Evolutionary conservation across 495 filamentous ascomycete species (phyloP).

Genomic region (Umbilicaria muhlenbergii): DNA sequence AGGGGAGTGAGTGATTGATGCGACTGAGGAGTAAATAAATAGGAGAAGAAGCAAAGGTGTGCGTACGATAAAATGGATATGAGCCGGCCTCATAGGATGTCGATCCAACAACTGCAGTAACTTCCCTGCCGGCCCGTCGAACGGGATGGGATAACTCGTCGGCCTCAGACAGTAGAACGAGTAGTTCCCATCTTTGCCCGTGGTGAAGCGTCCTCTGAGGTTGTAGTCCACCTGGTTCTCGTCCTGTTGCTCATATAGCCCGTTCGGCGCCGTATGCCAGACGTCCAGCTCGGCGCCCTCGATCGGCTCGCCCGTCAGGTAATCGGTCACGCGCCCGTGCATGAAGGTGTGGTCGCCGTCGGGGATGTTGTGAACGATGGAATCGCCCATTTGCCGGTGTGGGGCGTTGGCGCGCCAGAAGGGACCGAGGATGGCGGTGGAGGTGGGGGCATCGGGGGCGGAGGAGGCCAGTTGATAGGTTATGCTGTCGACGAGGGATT

Average conservation of each 20-base stretch:
- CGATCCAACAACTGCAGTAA: conserved; percentile 42
- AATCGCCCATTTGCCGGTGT: conserved; percentile 42
- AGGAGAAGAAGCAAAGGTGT: neutral
- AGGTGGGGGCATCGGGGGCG: conserved; percentile 37
- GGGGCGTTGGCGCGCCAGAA: conserved; percentile 64
- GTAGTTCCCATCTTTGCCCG: conserved; percentile 48
- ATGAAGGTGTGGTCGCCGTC: conserved; percentile 43
- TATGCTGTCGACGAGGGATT: conserved; percentile 69
- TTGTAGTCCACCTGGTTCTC: conserved; percentile 55
- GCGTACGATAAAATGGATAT: conserved; percentile 70
- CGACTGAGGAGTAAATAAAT: too few species aligned
- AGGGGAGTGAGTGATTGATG: too few species aligned
- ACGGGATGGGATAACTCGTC: conserved; percentile 55
- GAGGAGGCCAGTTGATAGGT: conserved; percentile 45
- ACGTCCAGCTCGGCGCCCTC: conserved; percentile 51
- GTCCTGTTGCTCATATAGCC: conserved; percentile 71
- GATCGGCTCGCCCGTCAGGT: conserved; percentile 39
- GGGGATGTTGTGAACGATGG: conserved; percentile 37
- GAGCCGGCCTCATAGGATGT: conserved; percentile 68
- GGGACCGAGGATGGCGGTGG: conserved; percentile 60
- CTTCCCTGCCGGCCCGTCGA: conserved; percentile 41
- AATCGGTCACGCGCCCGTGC: conserved; percentile 46
- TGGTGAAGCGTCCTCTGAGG: conserved; percentile 54
- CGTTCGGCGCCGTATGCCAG: conserved; percentile 65
- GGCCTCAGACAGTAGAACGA: conserved; percentile 52